Conservation (phyloP, 257 asterid species). For the Jacaranda copaia region DNA sequence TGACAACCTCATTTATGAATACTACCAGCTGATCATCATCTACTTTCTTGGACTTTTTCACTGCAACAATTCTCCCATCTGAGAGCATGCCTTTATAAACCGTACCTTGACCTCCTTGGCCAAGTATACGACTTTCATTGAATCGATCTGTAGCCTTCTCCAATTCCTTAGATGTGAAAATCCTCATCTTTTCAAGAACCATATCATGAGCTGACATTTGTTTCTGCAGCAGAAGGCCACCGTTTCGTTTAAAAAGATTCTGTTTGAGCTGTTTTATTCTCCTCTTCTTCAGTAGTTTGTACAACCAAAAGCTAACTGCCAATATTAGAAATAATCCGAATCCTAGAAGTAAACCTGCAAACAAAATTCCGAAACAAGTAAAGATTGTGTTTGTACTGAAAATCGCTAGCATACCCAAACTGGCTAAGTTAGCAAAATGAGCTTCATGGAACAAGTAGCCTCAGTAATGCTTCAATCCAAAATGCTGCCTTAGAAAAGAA, state of each 20-base stretch:
- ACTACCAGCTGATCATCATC: slow-evolving; percentile 32
- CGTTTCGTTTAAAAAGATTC: slow-evolving; percentile 3
- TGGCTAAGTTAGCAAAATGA: too few relatives aligned
- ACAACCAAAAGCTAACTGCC: not conserved
- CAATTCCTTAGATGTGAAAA: slow-evolving; percentile 48
- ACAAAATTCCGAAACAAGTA: too few relatives aligned
- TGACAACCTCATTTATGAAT: slow-evolving; percentile 51
- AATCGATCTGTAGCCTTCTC: slow-evolving; percentile 49
- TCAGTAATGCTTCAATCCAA: too few relatives aligned
- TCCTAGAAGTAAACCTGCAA: not conserved
- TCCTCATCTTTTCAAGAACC: slow-evolving; percentile 29
- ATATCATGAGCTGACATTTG: slow-evolving; percentile 28
- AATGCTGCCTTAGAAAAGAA: too few relatives aligned
- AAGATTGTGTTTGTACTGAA: too few relatives aligned
- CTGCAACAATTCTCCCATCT: slow-evolving; percentile 47
- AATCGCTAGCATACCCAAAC: too few relatives aligned
- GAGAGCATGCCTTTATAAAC: slow-evolving; percentile 55
- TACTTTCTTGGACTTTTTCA: slow-evolving; percentile 41
- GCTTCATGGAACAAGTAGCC: too few relatives aligned
- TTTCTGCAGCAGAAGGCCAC: slow-evolving; percentile 44
- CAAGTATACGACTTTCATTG: slow-evolving; percentile 46
- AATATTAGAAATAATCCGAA: not conserved
- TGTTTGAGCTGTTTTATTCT: not conserved
- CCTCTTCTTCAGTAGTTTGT: not conserved
- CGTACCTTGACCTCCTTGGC: slow-evolving; percentile 52